These are phyloP conservation scores for Spizellomyces punctatus DNA, from an alignment of 192 early-diverging fungal species.

Conservation along the genomic window DNA sequence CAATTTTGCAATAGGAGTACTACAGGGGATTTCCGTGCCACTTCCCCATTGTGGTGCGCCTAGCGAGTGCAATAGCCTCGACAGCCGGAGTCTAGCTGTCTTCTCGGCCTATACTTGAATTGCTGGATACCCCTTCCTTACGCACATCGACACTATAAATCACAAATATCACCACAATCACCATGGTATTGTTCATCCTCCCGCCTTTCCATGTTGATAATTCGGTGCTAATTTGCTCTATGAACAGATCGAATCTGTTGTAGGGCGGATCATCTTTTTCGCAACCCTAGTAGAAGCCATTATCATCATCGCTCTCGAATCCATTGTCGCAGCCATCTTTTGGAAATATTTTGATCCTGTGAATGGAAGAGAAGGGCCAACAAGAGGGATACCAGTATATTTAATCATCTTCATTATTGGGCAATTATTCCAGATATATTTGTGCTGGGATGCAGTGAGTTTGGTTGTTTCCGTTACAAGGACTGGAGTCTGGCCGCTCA, in stretches of 20 bases:
- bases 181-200: too few species aligned
- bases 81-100: too few species aligned
- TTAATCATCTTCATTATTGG: conserved; percentile 85
- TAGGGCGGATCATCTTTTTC: conserved; percentile 30
- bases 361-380: conserved; percentile 9
- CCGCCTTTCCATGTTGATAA: too few species aligned
- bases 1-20: too few species aligned
- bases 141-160: too few species aligned
- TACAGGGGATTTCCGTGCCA: too few species aligned
- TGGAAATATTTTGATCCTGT: conserved; percentile 32
- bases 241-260: neutral
- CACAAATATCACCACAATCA: too few species aligned
- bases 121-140: too few species aligned
- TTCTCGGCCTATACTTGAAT: too few species aligned
- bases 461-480: conserved; percentile 18
- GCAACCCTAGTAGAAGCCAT: conserved; percentile 54
- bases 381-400: conserved; percentile 73
- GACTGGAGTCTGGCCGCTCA: neutral
- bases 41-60: too few species aligned
- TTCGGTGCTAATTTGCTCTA: too few species aligned
- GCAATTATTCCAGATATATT: conserved; percentile 79
- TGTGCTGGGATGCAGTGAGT: conserved; percentile 85
- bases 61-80: too few species aligned
- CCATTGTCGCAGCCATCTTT: conserved; percentile 55
- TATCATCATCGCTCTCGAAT: conserved; percentile 57